These are phyloP conservation scores for Epichloe uncinata DNA, from an alignment of 2,329 filamentous ascomycete genomes.

Conservation along the genomic window DNA sequence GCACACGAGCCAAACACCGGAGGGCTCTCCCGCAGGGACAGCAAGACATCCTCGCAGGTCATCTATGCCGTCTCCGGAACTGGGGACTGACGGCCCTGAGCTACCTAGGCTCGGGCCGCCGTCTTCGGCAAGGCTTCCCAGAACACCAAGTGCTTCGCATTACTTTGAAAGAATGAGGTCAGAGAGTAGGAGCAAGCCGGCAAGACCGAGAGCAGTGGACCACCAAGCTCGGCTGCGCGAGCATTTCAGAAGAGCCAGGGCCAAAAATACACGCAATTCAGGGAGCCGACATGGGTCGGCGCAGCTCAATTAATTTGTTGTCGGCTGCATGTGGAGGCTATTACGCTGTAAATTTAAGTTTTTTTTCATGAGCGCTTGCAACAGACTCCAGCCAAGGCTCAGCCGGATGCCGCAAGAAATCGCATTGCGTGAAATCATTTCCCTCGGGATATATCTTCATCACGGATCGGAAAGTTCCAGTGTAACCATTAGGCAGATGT, in stretches of 20 bases:
- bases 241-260: constrained; percentile 14
- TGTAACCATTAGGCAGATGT: neutral
- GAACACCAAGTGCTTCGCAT: constrained; percentile 10
- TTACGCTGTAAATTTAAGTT: neutral
- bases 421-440: neutral
- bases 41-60: neutral
- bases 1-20: neutral
- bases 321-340: neutral
- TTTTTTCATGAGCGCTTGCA: neutral
- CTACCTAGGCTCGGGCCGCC: constrained; percentile 9
- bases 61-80: constrained; percentile 9
- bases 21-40: neutral
- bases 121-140: constrained; percentile 6
- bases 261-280: constrained; percentile 5
- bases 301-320: neutral
- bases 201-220: constrained; percentile 7
- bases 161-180: constrained; percentile 12
- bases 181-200: constrained; percentile 5
- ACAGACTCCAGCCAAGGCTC: neutral
- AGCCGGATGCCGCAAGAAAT: neutral
- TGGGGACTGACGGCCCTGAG: constrained; percentile 8
- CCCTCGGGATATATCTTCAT: neutral
- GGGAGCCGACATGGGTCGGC: constrained; percentile 3
- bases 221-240: constrained; percentile 14
- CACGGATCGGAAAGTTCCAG: neutral